These are phyloP conservation scores for Rosa chinensis DNA, from an alignment of 306 rosid genomes.

Conservation along the genomic window DNA sequence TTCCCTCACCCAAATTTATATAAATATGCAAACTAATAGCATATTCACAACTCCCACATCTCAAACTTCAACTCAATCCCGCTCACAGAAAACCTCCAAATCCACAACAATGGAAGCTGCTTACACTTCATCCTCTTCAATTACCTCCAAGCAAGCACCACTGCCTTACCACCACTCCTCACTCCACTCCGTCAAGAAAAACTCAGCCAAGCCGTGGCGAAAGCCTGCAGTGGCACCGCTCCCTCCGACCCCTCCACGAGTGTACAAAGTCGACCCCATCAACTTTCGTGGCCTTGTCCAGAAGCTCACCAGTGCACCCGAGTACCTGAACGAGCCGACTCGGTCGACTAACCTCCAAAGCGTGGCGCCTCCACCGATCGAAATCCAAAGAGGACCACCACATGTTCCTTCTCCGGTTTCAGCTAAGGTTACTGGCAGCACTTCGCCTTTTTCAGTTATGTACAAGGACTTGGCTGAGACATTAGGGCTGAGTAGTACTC, in stretches of 20 bases:
- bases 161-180: conserved; percentile 23
- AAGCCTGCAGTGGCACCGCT: conserved; percentile 60
- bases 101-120: conserved; percentile 39
- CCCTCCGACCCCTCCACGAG: conserved; percentile 46
- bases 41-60: background rate
- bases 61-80: background rate
- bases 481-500: conserved; percentile 19
- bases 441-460: conserved; percentile 20
- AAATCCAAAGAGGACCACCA: conserved; percentile 1
- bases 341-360: conserved; percentile 30
- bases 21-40: background rate
- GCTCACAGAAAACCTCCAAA: background rate
- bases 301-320: conserved; percentile 67
- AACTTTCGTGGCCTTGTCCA: conserved; percentile 76
- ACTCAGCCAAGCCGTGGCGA: conserved; percentile 53
- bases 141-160: conserved; percentile 29
- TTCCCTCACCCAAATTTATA: background rate
- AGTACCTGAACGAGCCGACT: conserved; percentile 32
- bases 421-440: background rate
- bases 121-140: conserved; percentile 31
- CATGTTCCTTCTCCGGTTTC: conserved; percentile 4
- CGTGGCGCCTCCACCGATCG: conserved; percentile 33
- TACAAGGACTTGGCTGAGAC: conserved; percentile 36
- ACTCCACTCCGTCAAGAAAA: conserved; percentile 50
- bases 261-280: conserved; percentile 73